Base-by-base conservation (phyloP, 805 yeast genomes). In the Wickerhamiella occidentalis region DNA sequence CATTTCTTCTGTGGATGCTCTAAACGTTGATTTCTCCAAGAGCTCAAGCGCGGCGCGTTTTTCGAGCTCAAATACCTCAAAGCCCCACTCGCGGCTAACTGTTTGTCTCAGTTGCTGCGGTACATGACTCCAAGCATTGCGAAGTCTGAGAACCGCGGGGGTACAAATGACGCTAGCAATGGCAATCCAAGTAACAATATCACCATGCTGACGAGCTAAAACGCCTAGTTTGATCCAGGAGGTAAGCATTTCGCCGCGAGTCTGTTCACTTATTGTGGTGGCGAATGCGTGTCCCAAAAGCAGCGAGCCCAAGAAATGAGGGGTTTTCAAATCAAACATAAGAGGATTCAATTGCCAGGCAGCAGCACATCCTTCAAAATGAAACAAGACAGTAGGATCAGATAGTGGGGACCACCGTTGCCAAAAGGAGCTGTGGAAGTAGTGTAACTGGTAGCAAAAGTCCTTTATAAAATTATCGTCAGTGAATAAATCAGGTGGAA, bases 111-210 rank as follows among this genome's bases (percentile, higher is more conserved):
- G 69, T 25, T 75, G 74, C 18, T 74, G 72, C 12, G 82, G 75
- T 3, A 87, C 84, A 44, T 70, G 68, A 6, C 79, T 68, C 97
- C 97, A 90, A 1, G 88, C 74, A 48, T 75, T 73, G 23, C 75
- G 68, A 42, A 90, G 68, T 55, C 97, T 74, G 51, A 90, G 67
- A 1, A 90, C 71, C 0, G 96, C 94, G 49, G 82, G 77, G 0
- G 94, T 83, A 58, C 95, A 81, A 1, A 88, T 72, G 1, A 82
- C 73, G 0, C 92, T 79, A 1, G 95, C 85, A 56, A 90, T 78
- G 0, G 95, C 95, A 21, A 86, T 68, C 96, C 96, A 90, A 26
- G 92, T 80, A 0, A 87, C 88, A 88, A 86, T 85, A 61, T 90
- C 94, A 45, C 97, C 97, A 26, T 76, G 68, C 52, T 76, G 76